A percentile compares a stretch with the other conserved stretches of the same genome.
Conservation (phyloP, 1,284 basidiomycete species). For the Bondarzewia mesenterica region DNA sequence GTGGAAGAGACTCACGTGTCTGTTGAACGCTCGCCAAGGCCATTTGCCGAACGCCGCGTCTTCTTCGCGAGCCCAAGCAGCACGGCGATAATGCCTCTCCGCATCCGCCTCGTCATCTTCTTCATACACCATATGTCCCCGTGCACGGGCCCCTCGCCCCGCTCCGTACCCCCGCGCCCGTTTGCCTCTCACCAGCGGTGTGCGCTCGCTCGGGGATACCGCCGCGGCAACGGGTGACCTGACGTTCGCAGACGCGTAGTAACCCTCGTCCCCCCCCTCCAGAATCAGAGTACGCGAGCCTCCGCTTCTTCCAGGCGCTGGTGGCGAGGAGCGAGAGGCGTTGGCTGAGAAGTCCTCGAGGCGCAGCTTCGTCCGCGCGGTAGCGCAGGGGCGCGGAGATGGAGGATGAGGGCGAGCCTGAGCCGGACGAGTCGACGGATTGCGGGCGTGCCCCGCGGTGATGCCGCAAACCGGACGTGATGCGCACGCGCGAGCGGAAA, state of each 20-base stretch:
- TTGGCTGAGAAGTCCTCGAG: slow-evolving; percentile 51
- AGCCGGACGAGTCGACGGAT: slow-evolving; percentile 34
- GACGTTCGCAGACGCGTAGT: not conserved
- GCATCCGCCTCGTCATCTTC: slow-evolving; percentile 13
- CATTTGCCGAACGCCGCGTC: slow-evolving; percentile 50
- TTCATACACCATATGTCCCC: not conserved
- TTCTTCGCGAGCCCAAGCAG: slow-evolving; percentile 27
- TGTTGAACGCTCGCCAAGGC: slow-evolving; percentile 59
- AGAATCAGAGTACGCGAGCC: slow-evolving; percentile 1
- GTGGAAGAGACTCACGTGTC: slow-evolving; percentile 44
- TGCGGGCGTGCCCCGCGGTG: slow-evolving; percentile 8
- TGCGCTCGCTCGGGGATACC: slow-evolving; percentile 1
- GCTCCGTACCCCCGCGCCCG: not conserved
- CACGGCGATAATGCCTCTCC: slow-evolving; percentile 27
- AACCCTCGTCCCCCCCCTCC: slow-evolving; percentile 2
- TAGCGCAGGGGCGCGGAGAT: slow-evolving; percentile 64
- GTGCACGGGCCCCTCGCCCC: not conserved
- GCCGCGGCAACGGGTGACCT: slow-evolving; percentile 4
- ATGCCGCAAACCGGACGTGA: slow-evolving; percentile 35
- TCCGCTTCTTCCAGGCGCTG: slow-evolving; percentile 19
- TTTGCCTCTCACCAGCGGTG: slow-evolving; percentile 5
- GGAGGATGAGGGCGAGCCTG: slow-evolving; percentile 60
- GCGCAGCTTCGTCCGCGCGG: slow-evolving; percentile 39
- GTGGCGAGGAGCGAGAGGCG: slow-evolving; percentile 33
- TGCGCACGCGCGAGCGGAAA: slow-evolving; percentile 49